Percentiles rank a stretch among this genome's conserved stretches.
phyloP scores from a whole-genome alignment of 768 basidiomycete species.

The Tricholoma saponaceum region DNA sequence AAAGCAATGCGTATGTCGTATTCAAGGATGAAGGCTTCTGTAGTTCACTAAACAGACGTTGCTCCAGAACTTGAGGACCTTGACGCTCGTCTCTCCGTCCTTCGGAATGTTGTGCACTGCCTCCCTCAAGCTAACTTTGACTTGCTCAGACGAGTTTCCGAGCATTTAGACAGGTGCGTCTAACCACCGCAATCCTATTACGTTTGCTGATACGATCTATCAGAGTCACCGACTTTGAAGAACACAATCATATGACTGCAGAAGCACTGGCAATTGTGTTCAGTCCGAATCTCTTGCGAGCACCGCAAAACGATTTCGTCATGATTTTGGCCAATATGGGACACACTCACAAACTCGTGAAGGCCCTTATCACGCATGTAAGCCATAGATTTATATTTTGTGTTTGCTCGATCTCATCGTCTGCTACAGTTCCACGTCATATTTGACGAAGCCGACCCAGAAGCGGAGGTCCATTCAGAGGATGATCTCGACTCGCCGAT shows the following conservation, averaged over 20 bases:
- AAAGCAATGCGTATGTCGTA: conserved; percentile 60
- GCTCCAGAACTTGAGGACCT: conserved; percentile 61
- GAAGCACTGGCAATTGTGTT: conserved; percentile 84
- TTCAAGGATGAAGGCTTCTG: background rate
- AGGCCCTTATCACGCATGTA: conserved; percentile 74
- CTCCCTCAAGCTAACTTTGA: conserved; percentile 76
- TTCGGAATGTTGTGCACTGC: conserved; percentile 63
- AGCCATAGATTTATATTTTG: conserved; percentile 20
- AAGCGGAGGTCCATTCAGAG: conserved; percentile 58
- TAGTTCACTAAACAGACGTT: conserved; percentile 1
- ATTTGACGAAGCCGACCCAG: conserved; percentile 67
- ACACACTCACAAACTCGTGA: conserved; percentile 69
- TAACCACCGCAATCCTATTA: background rate
- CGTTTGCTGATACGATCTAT: background rate
- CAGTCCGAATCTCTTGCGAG: conserved; percentile 74
- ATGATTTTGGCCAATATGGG: conserved; percentile 81
- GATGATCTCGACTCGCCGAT: conserved; percentile 66
- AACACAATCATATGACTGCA: conserved; percentile 87
- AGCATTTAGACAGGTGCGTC: conserved; percentile 75
- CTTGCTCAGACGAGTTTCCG: conserved; percentile 71
- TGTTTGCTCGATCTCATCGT: background rate
- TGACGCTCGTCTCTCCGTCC: conserved; percentile 57
- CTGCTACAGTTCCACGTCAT: conserved; percentile 53
- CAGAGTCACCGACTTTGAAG: conserved; percentile 86
- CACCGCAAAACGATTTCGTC: conserved; percentile 74